Percentiles rank a stretch among this genome's conserved stretches.
phyloP scores from a whole-genome alignment of 2,329 filamentous ascomycete species.

The Conoideocrella luteorostrata region DNA sequence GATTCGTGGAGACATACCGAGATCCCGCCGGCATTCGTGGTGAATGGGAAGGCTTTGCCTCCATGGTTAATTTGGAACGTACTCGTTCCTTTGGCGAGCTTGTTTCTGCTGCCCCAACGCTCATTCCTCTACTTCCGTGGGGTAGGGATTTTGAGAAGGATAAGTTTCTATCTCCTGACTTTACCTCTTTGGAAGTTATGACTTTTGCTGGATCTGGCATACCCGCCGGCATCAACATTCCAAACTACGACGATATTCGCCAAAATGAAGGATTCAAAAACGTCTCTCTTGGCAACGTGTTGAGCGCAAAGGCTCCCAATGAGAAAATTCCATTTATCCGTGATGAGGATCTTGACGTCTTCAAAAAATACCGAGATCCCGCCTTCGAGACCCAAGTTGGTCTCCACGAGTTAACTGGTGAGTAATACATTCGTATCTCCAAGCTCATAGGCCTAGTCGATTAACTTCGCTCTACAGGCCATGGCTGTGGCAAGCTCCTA shows the following conservation, averaged over 20 bases:
- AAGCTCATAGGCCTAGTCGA: neutral
- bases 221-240: slow-evolving; percentile 62
- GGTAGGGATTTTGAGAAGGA: slow-evolving; percentile 87
- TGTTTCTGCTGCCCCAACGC: slow-evolving; percentile 69
- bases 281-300: slow-evolving; percentile 85
- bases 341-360: slow-evolving; percentile 69
- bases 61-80: slow-evolving; percentile 82
- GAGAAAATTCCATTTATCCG: slow-evolving; percentile 90
- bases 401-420: slow-evolving; percentile 72
- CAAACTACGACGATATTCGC: slow-evolving; percentile 70
- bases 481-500: slow-evolving; percentile 88
- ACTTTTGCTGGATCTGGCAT: slow-evolving; percentile 65
- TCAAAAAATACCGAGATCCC: slow-evolving; percentile 73
- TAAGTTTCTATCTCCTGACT: slow-evolving; percentile 90
- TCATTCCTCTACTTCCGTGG: slow-evolving; percentile 92
- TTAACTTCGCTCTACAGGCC: slow-evolving; percentile 41
- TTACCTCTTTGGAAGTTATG: slow-evolving; percentile 87
- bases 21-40: slow-evolving; percentile 75
- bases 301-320: slow-evolving; percentile 84
- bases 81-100: slow-evolving; percentile 82
- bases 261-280: slow-evolving; percentile 88
- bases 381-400: slow-evolving; percentile 96
- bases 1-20: slow-evolving; percentile 80
- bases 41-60: slow-evolving; percentile 82
- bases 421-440: slow-evolving; percentile 5